Percentiles rank a stretch among this genome's conserved stretches.
phyloP scores from a whole-genome alignment of 805 yeast genomes.

The Candida glaebosa region DNA sequence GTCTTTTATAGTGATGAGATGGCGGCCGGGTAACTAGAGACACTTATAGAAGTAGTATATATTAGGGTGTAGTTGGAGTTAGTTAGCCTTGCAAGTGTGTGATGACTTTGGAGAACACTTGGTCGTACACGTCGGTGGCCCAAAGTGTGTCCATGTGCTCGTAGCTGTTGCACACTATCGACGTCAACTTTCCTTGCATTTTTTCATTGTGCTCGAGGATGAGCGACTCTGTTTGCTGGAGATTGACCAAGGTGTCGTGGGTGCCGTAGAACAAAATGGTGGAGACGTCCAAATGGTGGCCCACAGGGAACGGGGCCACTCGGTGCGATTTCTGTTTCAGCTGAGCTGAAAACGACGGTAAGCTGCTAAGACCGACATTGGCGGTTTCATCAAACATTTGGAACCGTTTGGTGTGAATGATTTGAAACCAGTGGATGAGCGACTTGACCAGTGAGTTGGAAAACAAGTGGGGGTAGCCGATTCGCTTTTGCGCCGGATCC shows the following conservation, averaged over 20 bases:
- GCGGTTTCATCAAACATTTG: conserved; percentile 32
- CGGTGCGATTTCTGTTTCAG: conserved; percentile 16
- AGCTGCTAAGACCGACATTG: conserved; percentile 18
- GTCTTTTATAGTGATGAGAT: conserved; percentile 12
- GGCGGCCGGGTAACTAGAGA: conserved; percentile 27
- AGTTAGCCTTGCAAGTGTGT: conserved; percentile 4
- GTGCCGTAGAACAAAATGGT: conserved; percentile 29
- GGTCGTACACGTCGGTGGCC: conserved; percentile 23
- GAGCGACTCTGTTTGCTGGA: conserved; percentile 18
- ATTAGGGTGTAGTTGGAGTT: no score
- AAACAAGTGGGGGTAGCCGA: conserved; percentile 30
- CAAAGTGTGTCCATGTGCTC: conserved; percentile 34
- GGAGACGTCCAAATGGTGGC: conserved; percentile 25
- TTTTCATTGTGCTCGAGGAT: conserved; percentile 21
- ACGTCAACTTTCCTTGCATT: conserved; percentile 19
- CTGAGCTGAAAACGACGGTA: conserved; percentile 14
- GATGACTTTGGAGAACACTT: conserved; percentile 20
- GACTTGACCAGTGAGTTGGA: conserved; percentile 27
- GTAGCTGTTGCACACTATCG: conserved; percentile 20
- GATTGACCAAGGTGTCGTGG: conserved; percentile 26
- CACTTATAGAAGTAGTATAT: no score
- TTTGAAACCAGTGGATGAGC: conserved; percentile 31
- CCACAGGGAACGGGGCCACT: conserved; percentile 27
- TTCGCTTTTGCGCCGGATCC: conserved; percentile 17
- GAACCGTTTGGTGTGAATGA: conserved; percentile 24